Conservation (phyloP, 2,329 filamentous ascomycete genomes). For the Leptographium radiaticola region DNA sequence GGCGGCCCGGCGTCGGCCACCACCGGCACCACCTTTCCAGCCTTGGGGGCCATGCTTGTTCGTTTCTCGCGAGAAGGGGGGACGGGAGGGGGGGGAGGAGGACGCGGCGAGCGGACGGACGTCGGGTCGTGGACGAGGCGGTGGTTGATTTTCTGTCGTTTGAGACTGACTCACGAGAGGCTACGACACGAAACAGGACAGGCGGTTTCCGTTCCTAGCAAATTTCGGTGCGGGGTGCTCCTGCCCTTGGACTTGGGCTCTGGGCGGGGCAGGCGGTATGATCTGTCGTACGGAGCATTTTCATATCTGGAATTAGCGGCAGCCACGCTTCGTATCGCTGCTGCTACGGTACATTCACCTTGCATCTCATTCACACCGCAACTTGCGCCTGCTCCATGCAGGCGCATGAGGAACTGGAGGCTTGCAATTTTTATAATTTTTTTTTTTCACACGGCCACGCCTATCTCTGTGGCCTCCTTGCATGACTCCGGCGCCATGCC, state of each 20-base stretch:
- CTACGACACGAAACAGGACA: neutral
- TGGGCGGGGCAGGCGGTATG: neutral
- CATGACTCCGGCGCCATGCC: no score
- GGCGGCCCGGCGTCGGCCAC: slow-evolving; percentile 23
- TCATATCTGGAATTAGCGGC: no score
- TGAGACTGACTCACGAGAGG: neutral
- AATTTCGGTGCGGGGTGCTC: neutral
- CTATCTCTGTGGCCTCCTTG: no score
- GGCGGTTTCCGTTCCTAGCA: neutral
- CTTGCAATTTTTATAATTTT: no score
- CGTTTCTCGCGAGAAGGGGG: neutral
- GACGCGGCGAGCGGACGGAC: neutral
- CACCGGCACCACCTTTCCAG: slow-evolving; percentile 11
- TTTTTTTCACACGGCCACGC: neutral
- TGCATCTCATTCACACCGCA: neutral
- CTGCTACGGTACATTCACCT: no score
- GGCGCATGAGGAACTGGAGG: no score
- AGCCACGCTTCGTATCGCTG: neutral
- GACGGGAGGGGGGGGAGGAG: neutral
- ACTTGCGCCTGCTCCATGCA: neutral
- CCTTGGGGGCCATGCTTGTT: slow-evolving; percentile 5
- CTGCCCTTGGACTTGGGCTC: neutral
- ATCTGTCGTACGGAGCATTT: no score
- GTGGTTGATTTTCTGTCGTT: neutral
- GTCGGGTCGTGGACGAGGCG: neutral